These are phyloP conservation scores for Pelagophyceae sp. DNA, from an alignment of 352 stramenopile genomes.

Conservation along the genomic window DNA sequence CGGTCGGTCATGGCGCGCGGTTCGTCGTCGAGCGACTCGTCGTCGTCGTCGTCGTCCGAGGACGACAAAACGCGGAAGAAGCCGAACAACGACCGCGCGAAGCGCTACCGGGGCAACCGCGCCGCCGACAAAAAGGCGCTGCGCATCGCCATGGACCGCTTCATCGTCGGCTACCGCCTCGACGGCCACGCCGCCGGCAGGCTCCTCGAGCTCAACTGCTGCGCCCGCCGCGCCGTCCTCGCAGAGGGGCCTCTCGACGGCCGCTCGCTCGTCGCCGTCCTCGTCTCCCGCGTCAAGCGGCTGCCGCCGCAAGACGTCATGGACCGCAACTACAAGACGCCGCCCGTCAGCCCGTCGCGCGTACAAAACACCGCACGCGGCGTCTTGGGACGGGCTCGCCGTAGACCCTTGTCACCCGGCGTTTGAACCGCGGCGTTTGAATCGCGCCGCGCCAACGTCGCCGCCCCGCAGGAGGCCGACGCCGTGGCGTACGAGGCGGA, in stretches of 20 bases:
- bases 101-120: background rate
- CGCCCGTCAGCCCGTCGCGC: background rate
- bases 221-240: background rate
- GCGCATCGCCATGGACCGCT: background rate
- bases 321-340: background rate
- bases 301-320: background rate
- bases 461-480: background rate
- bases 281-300: slow-evolving; percentile 9
- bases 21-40: background rate
- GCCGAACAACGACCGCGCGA: background rate
- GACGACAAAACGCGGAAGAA: background rate
- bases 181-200: background rate
- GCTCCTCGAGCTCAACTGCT: background rate
- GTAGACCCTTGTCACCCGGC: no score
- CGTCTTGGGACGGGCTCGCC: no score
- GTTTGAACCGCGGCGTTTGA: no score
- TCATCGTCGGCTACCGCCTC: background rate
- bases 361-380: no score
- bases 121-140: background rate
- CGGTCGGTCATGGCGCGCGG: no score
- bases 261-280: background rate
- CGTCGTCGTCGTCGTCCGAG: background rate
- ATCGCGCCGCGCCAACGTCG: no score
- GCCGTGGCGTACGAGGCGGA: background rate
- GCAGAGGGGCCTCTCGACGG: slow-evolving; percentile 7